These are phyloP conservation scores for Pseudogymnoascus destructans DNA, from an alignment of 2,329 filamentous ascomycete genomes.

Conservation along the genomic window DNA sequence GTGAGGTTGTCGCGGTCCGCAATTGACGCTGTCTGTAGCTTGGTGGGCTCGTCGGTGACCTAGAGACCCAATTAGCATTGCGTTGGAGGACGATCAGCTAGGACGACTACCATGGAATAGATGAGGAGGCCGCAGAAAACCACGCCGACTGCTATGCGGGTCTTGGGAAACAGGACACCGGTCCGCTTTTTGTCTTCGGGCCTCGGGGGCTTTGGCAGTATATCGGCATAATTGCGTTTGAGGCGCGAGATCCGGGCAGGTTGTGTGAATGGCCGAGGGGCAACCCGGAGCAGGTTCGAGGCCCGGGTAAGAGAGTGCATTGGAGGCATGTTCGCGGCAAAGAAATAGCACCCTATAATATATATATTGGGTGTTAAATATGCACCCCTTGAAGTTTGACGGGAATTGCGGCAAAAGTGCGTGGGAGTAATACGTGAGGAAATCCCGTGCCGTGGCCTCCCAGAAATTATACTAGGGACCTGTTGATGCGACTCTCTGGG, in stretches of 20 bases:
- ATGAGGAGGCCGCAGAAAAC: constrained; percentile 36
- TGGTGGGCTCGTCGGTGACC: constrained; percentile 26
- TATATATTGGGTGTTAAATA: constrained; percentile 1
- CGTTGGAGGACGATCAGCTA: not conserved
- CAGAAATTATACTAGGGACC: not conserved
- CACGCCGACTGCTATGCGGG: constrained; percentile 35
- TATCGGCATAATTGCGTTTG: constrained; percentile 18
- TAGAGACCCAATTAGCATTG: constrained; percentile 17
- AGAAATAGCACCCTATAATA: not conserved
- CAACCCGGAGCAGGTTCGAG: not conserved
- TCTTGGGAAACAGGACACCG: constrained; percentile 32
- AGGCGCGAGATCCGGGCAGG: constrained; percentile 11
- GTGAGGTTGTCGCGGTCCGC: constrained; percentile 72
- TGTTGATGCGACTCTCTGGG: not conserved
- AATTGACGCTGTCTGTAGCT: constrained; percentile 54
- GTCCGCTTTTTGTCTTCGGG: constrained; percentile 9
- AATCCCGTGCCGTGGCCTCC: not conserved
- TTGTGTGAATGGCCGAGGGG: constrained; percentile 3
- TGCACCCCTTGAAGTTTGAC: not conserved
- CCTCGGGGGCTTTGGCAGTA: constrained; percentile 1
- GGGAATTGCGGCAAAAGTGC: not conserved
- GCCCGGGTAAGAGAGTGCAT: not conserved
- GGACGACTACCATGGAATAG: constrained; percentile 35
- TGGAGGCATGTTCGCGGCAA: constrained; percentile 1
- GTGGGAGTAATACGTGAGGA: not conserved